phyloP scores from a whole-genome alignment of 257 asterid species.

The Ajuga chamaepitys region DNA sequence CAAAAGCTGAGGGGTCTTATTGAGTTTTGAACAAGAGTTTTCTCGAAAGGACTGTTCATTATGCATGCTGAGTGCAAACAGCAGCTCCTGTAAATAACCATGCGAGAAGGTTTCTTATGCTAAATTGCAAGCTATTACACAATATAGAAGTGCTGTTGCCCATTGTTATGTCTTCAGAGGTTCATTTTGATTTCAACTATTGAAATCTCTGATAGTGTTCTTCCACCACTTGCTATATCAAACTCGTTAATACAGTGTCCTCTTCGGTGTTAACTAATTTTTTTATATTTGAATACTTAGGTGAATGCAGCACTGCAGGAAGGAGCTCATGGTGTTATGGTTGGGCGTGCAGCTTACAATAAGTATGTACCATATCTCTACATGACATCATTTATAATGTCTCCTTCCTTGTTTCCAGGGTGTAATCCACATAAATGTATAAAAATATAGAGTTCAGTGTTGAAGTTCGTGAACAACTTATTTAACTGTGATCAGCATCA shows the following conservation, averaged over 20 bases:
- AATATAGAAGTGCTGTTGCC: background rate
- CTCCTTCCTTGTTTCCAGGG: background rate
- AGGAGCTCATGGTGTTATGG: slow-evolving; percentile 96
- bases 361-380: slow-evolving; percentile 37
- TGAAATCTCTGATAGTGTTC: background rate
- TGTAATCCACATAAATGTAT: background rate
- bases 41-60: background rate
- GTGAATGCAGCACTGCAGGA: slow-evolving; percentile 66
- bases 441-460: background rate
- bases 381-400: background rate
- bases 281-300: slow-evolving; percentile 26
- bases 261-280: slow-evolving; percentile 5
- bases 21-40: background rate
- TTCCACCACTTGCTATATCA: background rate
- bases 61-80: background rate
- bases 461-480: background rate
- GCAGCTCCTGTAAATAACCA: background rate
- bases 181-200: background rate
- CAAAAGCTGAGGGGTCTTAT: background rate
- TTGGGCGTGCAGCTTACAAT: slow-evolving; percentile 83
- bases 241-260: slow-evolving; percentile 9
- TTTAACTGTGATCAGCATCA: background rate
- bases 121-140: background rate
- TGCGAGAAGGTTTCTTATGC: background rate
- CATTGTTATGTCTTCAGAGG: background rate